phyloP scores from a whole-genome alignment of 176 grass and related monocot genomes.

The Pontederia paniculata region DNA sequence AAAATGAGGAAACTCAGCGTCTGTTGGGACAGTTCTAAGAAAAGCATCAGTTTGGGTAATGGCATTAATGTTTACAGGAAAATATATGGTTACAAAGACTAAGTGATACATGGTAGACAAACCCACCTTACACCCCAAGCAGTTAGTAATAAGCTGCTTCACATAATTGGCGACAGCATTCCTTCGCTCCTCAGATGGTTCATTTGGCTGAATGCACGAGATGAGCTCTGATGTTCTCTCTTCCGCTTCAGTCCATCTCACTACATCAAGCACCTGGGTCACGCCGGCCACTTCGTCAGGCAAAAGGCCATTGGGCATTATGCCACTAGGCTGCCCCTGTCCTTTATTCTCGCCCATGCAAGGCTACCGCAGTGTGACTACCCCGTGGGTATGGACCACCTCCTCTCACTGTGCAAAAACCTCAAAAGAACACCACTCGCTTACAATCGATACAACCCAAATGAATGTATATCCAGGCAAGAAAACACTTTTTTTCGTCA shows the following conservation, averaged over 20 bases:
- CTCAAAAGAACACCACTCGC: not conserved
- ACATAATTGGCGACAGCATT: slow-evolving; percentile 59
- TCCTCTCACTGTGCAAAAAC: not conserved
- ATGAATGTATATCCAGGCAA: too few relatives aligned
- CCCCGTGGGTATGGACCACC: not conserved
- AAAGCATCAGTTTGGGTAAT: not conserved
- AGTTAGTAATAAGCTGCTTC: slow-evolving; percentile 49
- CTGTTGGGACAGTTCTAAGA: too few relatives aligned
- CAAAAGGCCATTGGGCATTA: slow-evolving; percentile 68
- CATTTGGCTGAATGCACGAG: slow-evolving; percentile 66
- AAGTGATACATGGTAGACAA: not conserved
- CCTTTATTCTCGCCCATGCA: slow-evolving; percentile 21
- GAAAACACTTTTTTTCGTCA: too few relatives aligned
- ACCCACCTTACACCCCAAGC: slow-evolving; percentile 64
- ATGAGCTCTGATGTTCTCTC: slow-evolving; percentile 55
- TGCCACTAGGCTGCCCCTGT: slow-evolving; percentile 23
- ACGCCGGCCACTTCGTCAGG: slow-evolving; percentile 36
- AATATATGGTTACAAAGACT: not conserved
- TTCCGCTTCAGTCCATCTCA: slow-evolving; percentile 53
- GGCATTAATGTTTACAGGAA: not conserved
- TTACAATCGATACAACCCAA: too few relatives aligned
- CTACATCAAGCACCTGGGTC: slow-evolving; percentile 40
- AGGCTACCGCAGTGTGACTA: not conserved
- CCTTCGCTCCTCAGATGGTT: slow-evolving; percentile 47
- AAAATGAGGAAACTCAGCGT: too few relatives aligned